Base-by-base conservation (phyloP, 2,329 filamentous ascomycete genomes). In the Remersonia thermophila region DNA sequence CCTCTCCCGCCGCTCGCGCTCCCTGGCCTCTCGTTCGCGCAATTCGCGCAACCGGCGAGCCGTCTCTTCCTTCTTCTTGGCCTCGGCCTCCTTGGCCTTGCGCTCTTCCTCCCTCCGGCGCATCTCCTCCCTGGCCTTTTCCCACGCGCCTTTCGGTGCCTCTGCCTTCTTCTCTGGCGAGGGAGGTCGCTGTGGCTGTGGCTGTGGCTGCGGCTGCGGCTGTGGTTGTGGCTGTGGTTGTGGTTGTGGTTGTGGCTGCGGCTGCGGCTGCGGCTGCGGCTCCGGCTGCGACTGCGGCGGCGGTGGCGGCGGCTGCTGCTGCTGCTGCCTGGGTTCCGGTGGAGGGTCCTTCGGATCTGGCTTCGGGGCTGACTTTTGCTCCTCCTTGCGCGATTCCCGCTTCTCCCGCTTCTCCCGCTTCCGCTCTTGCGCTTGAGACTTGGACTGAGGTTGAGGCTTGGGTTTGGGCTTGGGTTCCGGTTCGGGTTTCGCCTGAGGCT, bases 111-210 rank as follows among this genome's bases (percentile, higher is more conserved):
- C 77, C 37, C 69, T 67, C 39, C 64, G 69, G 30, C 71, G 63
- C 14, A 71, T 79, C 46, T 82, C 77, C 50, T 83, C 78, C 36
- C 77, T 65, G 3, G 77, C 78, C 52, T 73, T 80, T 47, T 82
- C 77, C 78, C 78, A 82, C 0, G 71, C 63, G 7, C 63, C 61
- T 49, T 67, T 69, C 1, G 61, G 56, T 16, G 58, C 47, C 32
- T 59, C 58, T 10, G 53, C 36, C 33, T 43, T 59, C 5, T 5
- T 23, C 20, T 5, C 9, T 23, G 20, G 20, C 44, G 47, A 38
- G 7, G 51, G 41, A 11, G 40, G 43, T 10, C 49, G 48, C 4
- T 45, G 39, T 28, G 50, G 47, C 7, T 45, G 44, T 13, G 53
- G 46, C 8, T 42, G 38, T 9, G 40, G 27, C 10, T 38, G 35